Evolutionary conservation across 2,329 filamentous ascomycete species (phyloP).

Genomic region (Ophiocordyceps robertsii): DNA sequence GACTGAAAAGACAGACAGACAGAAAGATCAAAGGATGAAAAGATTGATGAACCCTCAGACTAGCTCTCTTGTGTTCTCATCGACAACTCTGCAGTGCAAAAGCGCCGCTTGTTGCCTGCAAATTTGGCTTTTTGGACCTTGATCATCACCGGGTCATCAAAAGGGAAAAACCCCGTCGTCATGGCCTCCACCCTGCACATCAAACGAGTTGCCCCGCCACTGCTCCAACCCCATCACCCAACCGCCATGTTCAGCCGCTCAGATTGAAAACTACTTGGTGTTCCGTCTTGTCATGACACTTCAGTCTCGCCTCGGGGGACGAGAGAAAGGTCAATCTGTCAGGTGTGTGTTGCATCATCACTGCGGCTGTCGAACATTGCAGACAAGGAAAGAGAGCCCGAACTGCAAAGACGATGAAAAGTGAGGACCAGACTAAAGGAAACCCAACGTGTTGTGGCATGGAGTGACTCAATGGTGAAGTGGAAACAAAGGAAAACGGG

Average conservation of each 20-base stretch:
- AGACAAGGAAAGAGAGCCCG: background rate
- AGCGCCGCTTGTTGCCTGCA: constrained; percentile 31
- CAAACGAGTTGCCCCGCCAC: background rate
- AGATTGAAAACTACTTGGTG: constrained; percentile 38
- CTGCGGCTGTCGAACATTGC: background rate
- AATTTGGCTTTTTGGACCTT: constrained; percentile 45
- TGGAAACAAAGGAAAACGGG: background rate
- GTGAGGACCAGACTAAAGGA: background rate
- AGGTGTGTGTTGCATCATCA: background rate
- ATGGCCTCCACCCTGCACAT: background rate
- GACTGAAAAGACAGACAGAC: too few species aligned
- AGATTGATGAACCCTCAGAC: constrained; percentile 29
- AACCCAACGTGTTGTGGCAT: background rate
- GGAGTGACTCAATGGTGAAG: background rate
- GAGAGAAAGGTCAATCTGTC: background rate
- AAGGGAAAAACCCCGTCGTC: constrained; percentile 2
- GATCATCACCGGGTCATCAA: constrained; percentile 31
- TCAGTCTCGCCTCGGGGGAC: too few species aligned
- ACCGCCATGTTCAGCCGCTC: constrained; percentile 23
- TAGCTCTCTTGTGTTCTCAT: constrained; percentile 43
- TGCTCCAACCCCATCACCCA: background rate
- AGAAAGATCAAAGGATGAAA: background rate
- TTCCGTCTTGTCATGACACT: background rate
- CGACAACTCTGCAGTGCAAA: constrained; percentile 25
- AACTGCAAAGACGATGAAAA: background rate